These are phyloP conservation scores for Talaromyces stipitatus DNA, from an alignment of 495 filamentous ascomycete species.

Conservation along the genomic window DNA sequence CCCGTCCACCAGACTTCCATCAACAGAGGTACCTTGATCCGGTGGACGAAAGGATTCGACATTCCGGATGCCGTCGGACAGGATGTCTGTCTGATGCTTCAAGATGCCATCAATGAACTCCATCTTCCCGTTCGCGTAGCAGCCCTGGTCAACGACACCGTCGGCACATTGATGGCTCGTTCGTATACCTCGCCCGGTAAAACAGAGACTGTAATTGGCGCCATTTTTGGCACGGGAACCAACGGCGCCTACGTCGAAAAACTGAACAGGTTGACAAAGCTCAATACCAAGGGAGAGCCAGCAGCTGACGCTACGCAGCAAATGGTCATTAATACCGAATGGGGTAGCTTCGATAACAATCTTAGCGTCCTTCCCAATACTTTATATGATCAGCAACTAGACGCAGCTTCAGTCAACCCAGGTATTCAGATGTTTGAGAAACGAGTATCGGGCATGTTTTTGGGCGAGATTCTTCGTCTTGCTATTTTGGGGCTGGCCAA, in stretches of 20 bases:
- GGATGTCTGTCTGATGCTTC: constrained; percentile 86
- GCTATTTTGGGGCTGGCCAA: constrained; percentile 60
- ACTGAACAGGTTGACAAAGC: constrained; percentile 40
- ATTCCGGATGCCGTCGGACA: constrained; percentile 88
- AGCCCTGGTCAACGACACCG: constrained; percentile 94
- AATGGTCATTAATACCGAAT: constrained; percentile 98
- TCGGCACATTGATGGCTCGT: constrained; percentile 94
- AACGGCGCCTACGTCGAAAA: constrained; percentile 83
- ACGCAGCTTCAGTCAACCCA: constrained; percentile 78
- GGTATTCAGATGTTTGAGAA: constrained; percentile 99
- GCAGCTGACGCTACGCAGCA: constrained; percentile 62
- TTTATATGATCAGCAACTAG: constrained; percentile 69
- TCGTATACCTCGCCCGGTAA: constrained; percentile 91
- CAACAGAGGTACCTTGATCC: constrained; percentile 84
- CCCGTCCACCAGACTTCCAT: constrained; percentile 90
- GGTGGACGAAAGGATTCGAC: constrained; percentile 98
- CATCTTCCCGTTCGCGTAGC: constrained; percentile 85
- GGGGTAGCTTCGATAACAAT: constrained; percentile 96
- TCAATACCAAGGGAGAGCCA: constrained; percentile 32
- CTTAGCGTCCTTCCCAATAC: constrained; percentile 82
- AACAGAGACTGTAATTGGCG: constrained; percentile 77
- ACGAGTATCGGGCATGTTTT: constrained; percentile 95
- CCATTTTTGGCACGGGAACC: constrained; percentile 87
- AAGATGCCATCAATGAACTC: constrained; percentile 83
- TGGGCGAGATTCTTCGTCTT: constrained; percentile 86